Conservation (phyloP, 495 filamentous ascomycete species). For the Aspergillus incahuasiensis region DNA sequence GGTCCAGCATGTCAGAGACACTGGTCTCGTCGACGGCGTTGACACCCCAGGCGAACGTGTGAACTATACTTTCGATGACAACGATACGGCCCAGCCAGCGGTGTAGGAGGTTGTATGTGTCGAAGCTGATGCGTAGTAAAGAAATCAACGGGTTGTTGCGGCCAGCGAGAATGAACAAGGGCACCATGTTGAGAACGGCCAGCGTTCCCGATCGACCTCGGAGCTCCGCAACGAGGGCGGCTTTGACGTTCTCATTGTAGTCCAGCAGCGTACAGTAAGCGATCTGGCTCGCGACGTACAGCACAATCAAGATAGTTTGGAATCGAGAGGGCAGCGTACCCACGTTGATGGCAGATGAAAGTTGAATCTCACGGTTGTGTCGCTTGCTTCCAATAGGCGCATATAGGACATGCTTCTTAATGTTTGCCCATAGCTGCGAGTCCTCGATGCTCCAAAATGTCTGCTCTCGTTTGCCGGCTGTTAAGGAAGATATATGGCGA, state of each 20-base stretch:
- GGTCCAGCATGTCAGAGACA: conserved; percentile 52
- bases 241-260: conserved; percentile 46
- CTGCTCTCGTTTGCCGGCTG: conserved; percentile 44
- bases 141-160: conserved; percentile 91
- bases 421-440: conserved; percentile 58
- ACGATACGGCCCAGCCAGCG: conserved; percentile 92
- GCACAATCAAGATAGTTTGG: conserved; percentile 67
- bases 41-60: conserved; percentile 65
- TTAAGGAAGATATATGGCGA: conserved; percentile 66
- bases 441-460: conserved; percentile 61
- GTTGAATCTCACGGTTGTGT: conserved; percentile 82
- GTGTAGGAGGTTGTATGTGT: conserved; percentile 93
- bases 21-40: conserved; percentile 42
- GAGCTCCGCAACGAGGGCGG: conserved; percentile 57
- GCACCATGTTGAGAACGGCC: conserved; percentile 85
- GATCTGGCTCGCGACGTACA: conserved; percentile 72
- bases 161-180: conserved; percentile 79
- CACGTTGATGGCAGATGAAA: conserved; percentile 81
- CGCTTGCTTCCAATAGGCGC: conserved; percentile 76
- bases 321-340: conserved; percentile 86
- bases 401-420: conserved; percentile 80
- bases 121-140: conserved; percentile 82
- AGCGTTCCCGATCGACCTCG: conserved; percentile 83
- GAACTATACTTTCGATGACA: conserved; percentile 68
- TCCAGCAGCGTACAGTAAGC: conserved; percentile 75